phyloP scores from a whole-genome alignment of 768 basidiomycete species.

The Auricularia auricula-judae region DNA sequence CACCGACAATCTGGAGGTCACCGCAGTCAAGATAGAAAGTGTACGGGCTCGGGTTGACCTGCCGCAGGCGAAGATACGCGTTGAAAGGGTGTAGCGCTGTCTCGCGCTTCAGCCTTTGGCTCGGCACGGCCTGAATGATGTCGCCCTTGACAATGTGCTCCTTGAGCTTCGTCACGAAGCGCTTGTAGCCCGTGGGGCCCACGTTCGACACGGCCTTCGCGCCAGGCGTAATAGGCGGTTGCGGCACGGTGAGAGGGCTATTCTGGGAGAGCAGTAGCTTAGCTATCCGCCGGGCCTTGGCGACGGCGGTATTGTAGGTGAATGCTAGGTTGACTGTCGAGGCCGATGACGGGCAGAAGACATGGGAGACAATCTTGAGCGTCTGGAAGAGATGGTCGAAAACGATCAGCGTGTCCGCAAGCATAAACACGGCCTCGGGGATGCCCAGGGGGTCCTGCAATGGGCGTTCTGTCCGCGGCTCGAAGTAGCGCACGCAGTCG shows the following conservation, averaged over 20 bases:
- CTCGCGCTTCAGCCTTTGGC: slow-evolving; percentile 76
- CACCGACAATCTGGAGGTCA: slow-evolving; percentile 90
- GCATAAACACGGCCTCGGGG: slow-evolving; percentile 95
- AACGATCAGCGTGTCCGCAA: slow-evolving; percentile 88
- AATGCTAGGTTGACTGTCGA: slow-evolving; percentile 51
- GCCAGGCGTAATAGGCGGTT: slow-evolving; percentile 53
- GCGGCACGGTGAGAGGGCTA: slow-evolving; percentile 29
- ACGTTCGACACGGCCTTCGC: slow-evolving; percentile 75
- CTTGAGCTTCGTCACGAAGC: slow-evolving; percentile 84
- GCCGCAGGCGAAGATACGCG: slow-evolving; percentile 84
- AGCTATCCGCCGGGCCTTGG: slow-evolving; percentile 73
- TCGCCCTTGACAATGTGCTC: slow-evolving; percentile 92
- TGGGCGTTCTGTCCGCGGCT: slow-evolving; percentile 72
- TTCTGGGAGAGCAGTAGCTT: slow-evolving; percentile 39
- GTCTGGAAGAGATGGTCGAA: slow-evolving; percentile 96
- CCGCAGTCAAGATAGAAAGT: slow-evolving; percentile 98
- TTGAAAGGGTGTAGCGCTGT: slow-evolving; percentile 94
- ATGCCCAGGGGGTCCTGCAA: slow-evolving; percentile 74
- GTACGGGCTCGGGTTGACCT: slow-evolving; percentile 95
- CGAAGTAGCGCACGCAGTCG: slow-evolving; percentile 94
- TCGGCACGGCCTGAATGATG: slow-evolving; percentile 98
- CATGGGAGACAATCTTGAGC: slow-evolving; percentile 92
- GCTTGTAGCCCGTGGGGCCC: slow-evolving; percentile 84
- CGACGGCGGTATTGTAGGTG: slow-evolving; percentile 80
- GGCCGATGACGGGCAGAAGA: slow-evolving; percentile 62